Percentiles rank a stretch among this genome's conserved stretches.
Evolutionary conservation across 768 basidiomycete species (phyloP).

Genomic region (Russula olivacea): DNA sequence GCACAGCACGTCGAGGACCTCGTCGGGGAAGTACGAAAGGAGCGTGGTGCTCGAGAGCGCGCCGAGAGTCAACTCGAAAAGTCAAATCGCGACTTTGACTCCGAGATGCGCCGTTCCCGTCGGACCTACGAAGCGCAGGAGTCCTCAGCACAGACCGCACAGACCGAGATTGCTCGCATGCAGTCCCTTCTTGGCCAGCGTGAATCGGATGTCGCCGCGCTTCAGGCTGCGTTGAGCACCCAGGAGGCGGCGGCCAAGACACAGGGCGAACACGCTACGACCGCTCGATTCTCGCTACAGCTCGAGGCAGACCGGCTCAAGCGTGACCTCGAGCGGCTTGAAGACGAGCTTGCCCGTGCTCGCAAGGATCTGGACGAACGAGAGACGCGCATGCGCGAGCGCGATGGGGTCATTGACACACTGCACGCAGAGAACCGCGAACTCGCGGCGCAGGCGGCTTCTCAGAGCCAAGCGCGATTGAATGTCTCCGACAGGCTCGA

Average conservation of each 20-base stretch:
- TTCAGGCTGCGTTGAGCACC: slow-evolving; percentile 65
- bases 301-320: slow-evolving; percentile 83
- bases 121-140: slow-evolving; percentile 67
- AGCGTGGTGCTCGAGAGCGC: slow-evolving; percentile 51
- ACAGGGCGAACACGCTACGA: slow-evolving; percentile 78
- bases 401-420: slow-evolving; percentile 67
- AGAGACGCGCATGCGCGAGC: slow-evolving; percentile 59
- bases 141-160: slow-evolving; percentile 54
- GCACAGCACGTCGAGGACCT: slow-evolving; percentile 69
- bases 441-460: slow-evolving; percentile 67
- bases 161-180: slow-evolving; percentile 55
- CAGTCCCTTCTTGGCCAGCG: slow-evolving; percentile 63
- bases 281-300: slow-evolving; percentile 79
- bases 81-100: slow-evolving; percentile 60
- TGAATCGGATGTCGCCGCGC: slow-evolving; percentile 65
- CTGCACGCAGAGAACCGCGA: slow-evolving; percentile 78
- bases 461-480: slow-evolving; percentile 81
- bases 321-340: slow-evolving; percentile 74
- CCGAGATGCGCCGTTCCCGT: slow-evolving; percentile 50
- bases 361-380: slow-evolving; percentile 62
- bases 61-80: slow-evolving; percentile 49
- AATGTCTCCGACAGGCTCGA: slow-evolving; percentile 92
- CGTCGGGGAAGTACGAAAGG: slow-evolving; percentile 53
- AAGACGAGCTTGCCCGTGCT: slow-evolving; percentile 70
- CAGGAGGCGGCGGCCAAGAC: slow-evolving; percentile 73